phyloP scores from a whole-genome alignment of 768 basidiomycete species.

The Boletus reticulatus region DNA sequence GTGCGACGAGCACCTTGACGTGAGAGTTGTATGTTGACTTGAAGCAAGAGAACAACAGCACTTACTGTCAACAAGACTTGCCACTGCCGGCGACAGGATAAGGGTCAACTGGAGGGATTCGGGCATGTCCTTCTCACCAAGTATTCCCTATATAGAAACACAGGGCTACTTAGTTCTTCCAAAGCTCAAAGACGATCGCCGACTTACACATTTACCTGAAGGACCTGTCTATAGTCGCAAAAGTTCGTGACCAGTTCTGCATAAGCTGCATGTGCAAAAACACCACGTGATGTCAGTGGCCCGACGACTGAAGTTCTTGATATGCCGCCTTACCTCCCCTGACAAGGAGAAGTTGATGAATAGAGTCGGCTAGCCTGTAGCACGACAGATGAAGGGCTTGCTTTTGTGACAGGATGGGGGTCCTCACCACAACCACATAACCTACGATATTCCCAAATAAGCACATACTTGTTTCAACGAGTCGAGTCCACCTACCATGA shows the following conservation, averaged over 20 bases:
- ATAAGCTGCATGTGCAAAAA: slow-evolving; percentile 4
- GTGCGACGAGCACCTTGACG: slow-evolving; percentile 10
- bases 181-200: not conserved
- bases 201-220: slow-evolving; percentile 7
- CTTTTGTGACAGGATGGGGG: not conserved
- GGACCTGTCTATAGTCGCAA: slow-evolving; percentile 9
- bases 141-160: slow-evolving; percentile 5
- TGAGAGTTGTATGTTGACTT: not conserved
- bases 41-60: not conserved
- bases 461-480: not conserved
- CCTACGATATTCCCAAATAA: slow-evolving; percentile 4
- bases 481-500: slow-evolving; percentile 6
- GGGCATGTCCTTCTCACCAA: not conserved
- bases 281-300: slow-evolving; percentile 4
- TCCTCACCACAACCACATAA: slow-evolving; percentile 17
- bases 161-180: not conserved
- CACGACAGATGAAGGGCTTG: not conserved
- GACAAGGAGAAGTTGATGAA: slow-evolving; percentile 16
- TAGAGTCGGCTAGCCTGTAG: slow-evolving; percentile 13
- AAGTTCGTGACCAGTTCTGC: slow-evolving; percentile 12
- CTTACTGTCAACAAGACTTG: slow-evolving; percentile 20
- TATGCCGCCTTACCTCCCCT: slow-evolving; percentile 13
- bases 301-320: not conserved
- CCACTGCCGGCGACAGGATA: slow-evolving; percentile 10
- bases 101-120: not conserved